Evolutionary conservation across 768 basidiomycete genomes (phyloP), one percentile per base, ranked within the genome.

Genomic region (Leccinum arenicola): DNA sequence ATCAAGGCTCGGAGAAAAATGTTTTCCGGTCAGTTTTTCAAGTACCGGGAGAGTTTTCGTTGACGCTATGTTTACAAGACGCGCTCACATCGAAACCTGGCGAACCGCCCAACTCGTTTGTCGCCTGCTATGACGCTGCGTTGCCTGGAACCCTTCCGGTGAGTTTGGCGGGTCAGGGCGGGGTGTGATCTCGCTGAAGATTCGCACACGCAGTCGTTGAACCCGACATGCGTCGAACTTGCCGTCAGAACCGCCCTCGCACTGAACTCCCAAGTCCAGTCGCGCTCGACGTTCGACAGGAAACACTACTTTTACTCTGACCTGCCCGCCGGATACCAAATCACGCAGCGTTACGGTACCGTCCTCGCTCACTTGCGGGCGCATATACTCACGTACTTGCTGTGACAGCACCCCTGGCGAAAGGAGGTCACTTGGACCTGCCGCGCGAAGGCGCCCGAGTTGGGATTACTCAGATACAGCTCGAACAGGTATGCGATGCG

Each of bases 291-390:
- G 0, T 98, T 98, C 66, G 97, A 98, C 73, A 80, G 97, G 64
- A 99, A 99, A 70, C 97, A 98, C 71, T 99, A 99, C 71, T 98
- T 98, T 73, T 98, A 99, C 69, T 83, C 92, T 5, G 97, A 98
- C 73, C 81, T 97, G 36, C 95, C 97, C 0, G 81, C 89, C 4
- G 96, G 96, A 0, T 98, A 95, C 73, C 97, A 99, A 75, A 96
- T 99, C 61, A 99, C 95, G 0, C 95, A 98, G 70, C 90, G 93
- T 62, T 97, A 98, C 73, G 84, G 93, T 93, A 60, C 63, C 48
- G 10, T 55, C 45, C n/a, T 54, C 31, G 11, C 10, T 0, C 9
- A 43, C 1, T n/a, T 9, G 25, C n/a, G 29, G 6, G 15, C 29
- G 50, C 27, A 29, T 29, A 25, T 21, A 49, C 48, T 49, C 48